Conservation (phyloP, 352 stramenopile species). For the Pythium monospermum region DNA sequence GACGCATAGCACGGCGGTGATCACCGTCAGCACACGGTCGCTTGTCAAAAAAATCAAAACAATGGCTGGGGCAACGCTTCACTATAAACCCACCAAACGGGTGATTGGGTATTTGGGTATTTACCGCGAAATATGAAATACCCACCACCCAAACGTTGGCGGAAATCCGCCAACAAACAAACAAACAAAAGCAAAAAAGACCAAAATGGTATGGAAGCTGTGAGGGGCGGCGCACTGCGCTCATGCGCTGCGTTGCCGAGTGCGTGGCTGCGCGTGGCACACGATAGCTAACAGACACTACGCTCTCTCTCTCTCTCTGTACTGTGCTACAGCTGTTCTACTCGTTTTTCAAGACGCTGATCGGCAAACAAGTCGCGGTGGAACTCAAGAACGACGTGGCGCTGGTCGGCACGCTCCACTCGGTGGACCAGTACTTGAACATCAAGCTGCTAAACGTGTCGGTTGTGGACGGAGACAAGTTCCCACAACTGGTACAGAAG, state of each 20-base stretch:
- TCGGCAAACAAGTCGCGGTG: constrained; percentile 96
- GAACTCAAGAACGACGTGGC: constrained; percentile 99
- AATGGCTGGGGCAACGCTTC: neutral
- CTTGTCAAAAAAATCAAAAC: neutral
- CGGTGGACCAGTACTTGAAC: constrained; percentile 99
- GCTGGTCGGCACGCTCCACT: constrained; percentile 95
- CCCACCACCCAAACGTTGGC: constrained; percentile 6
- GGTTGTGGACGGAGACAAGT: constrained; percentile 95
- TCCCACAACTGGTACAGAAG: constrained; percentile 91
- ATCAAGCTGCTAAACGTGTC: constrained; percentile 97
- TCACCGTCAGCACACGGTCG: neutral
- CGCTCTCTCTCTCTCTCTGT: neutral
- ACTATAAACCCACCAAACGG: neutral
- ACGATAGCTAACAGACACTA: neutral
- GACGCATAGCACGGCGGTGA: too few relatives aligned
- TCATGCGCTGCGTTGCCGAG: neutral
- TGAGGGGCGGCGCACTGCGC: neutral
- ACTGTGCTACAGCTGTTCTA: constrained; percentile 88
- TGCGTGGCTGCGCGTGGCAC: neutral
- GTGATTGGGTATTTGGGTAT: constrained; percentile 7
- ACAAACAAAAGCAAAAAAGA: neutral
- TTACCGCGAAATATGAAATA: neutral
- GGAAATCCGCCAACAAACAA: neutral
- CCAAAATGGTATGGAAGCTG: constrained; percentile 1
- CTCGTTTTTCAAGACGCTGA: constrained; percentile 98